Evolutionary conservation across 495 filamentous ascomycete species (phyloP).

Genomic region (Hapsidospora chrysogenum): DNA sequence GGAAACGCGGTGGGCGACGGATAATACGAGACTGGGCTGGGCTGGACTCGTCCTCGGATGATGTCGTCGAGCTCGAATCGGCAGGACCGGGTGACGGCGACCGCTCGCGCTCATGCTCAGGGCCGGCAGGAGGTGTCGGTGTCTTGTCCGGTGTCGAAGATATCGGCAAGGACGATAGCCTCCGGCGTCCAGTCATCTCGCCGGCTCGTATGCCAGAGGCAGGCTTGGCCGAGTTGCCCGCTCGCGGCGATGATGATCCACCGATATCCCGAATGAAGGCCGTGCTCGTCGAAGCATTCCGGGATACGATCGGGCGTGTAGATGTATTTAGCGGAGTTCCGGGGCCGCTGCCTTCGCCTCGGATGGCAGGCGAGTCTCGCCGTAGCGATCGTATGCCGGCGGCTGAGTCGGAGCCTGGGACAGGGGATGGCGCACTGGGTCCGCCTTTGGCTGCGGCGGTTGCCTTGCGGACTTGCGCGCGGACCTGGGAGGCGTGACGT

Average conservation of each 20-base stretch:
- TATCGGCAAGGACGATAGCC: constrained; percentile 17
- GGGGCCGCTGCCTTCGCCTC: constrained; percentile 23
- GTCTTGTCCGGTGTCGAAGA: constrained; percentile 2
- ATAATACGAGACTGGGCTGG: constrained; percentile 35
- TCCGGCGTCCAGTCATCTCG: constrained; percentile 10
- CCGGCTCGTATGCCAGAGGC: constrained; percentile 2
- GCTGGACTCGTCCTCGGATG: constrained; percentile 20
- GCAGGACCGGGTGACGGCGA: constrained; percentile 16
- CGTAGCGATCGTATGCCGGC: constrained; percentile 35
- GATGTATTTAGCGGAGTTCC: constrained; percentile 19
- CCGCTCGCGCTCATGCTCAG: constrained; percentile 10
- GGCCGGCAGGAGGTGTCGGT: background rate
- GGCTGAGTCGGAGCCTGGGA: constrained; percentile 29
- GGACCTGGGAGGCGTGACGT: constrained; percentile 71
- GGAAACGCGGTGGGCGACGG: constrained; percentile 38
- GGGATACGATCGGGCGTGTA: constrained; percentile 23
- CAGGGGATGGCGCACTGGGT: constrained; percentile 31
- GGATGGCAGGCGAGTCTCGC: constrained; percentile 39
- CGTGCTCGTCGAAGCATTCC: constrained; percentile 43
- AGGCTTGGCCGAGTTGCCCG: background rate
- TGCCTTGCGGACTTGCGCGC: constrained; percentile 77
- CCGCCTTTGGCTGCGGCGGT: constrained; percentile 22
- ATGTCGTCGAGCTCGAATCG: constrained; percentile 16
- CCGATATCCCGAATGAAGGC: constrained; percentile 21
- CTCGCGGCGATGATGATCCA: constrained; percentile 4